Evolutionary conservation across 2,329 filamentous ascomycete genomes (phyloP), one percentile per base, ranked within the genome.

Genomic region (Penicillium sp.): DNA sequence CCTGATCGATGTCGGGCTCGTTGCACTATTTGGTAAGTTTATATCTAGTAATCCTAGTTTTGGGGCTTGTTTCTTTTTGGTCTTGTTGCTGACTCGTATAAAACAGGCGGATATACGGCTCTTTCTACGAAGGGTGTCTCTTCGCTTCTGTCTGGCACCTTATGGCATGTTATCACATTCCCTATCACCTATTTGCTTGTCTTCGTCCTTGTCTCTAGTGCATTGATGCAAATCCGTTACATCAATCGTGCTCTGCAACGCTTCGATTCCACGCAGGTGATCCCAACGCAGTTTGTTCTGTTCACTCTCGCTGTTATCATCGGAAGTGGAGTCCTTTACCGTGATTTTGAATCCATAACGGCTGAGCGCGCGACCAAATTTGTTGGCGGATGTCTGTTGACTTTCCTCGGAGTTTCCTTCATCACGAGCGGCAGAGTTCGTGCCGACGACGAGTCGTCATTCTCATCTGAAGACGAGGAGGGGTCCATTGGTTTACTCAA

Each of bases 191-290:
- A 97, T 71, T 84, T 87, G 1, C 84, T 99, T n/a, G 74, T 94
- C 9, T 79, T 89, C 50, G 83, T 97, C 49, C 83, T 99, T 27
- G 81, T 94, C 19, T 84, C 80, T 46, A 97, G 93, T 1, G 94
- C 94, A 7, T 81, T 99, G 59, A 92, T 97, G 89, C 94, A 99
- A 77, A 93, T 99, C 67, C 93, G 91, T 71, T 99, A 97, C 72
- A 85, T 99, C 72, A 99, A 97, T 78, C 90, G 86, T 51, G 88
- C 89, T 1, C 81, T 99, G 52, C 93, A 97, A 73, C 87, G 90
- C 47, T 99, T 97, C 78, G 91, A 97, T 74, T 96, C 94, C 7
- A 99, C 94, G 0, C 92, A 97, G 73, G 94, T 99, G 66, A 99
- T 99, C 62, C 94, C 94, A 0, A 94, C 94, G 15, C 94, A 99